phyloP scores from a whole-genome alignment of 768 basidiomycete genomes.

The Holtermannia corniformis region DNA sequence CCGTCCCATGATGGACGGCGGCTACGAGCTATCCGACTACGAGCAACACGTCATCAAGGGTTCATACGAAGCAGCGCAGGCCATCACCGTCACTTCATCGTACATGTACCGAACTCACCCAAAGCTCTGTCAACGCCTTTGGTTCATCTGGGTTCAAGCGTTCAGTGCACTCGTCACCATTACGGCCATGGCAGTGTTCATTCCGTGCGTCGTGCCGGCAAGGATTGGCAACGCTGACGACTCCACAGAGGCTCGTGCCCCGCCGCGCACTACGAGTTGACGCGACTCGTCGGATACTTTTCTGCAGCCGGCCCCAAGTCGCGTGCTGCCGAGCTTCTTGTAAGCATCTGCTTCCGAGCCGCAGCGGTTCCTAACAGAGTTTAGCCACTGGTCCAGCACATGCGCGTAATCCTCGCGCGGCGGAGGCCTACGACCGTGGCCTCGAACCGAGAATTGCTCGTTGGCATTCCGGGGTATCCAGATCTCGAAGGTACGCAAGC shows the following conservation, averaged over 20 bases:
- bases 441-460: not conserved
- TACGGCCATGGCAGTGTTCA: constrained; percentile 27
- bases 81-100: constrained; percentile 21
- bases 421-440: not conserved
- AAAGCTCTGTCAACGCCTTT: constrained; percentile 19
- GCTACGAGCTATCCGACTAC: not conserved
- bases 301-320: not conserved
- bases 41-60: constrained; percentile 19
- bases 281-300: not conserved
- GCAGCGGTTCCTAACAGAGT: not conserved
- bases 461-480: not conserved
- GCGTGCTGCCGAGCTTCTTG: not conserved
- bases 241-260: not conserved
- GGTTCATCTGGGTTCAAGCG: constrained; percentile 34
- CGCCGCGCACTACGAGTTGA: not conserved
- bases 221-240: not conserved
- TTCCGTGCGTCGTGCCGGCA: not conserved
- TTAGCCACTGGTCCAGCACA: not conserved
- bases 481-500: not conserved
- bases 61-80: constrained; percentile 28
- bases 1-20: constrained; percentile 7
- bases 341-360: not conserved
- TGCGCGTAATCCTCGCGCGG: not conserved
- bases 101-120: constrained; percentile 29
- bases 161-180: constrained; percentile 34